Evolutionary conservation across 192 early-diverging fungal species (phyloP), one percentile per base, ranked within the genome.

Genomic region (Coemansia sp.): DNA sequence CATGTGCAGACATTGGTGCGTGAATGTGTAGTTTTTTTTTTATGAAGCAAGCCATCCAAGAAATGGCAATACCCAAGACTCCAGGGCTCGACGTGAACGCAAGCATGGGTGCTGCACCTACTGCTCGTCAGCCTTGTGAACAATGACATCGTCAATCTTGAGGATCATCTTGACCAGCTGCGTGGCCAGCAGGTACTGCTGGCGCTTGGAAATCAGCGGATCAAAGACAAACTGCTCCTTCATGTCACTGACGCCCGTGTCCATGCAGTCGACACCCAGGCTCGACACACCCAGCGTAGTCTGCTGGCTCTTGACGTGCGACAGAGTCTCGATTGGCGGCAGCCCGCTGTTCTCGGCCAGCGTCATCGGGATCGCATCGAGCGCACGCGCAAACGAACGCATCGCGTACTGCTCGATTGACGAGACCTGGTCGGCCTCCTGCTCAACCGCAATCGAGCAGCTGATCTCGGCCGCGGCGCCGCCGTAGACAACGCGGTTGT

Each of bases 381-480:
- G 83, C 10, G 97, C 97, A 65, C 86, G 79, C 8, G 95, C 90
- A 75, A 98, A 99, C n/a, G 87, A 89, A 60, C 97, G 86, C 90
- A 98, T 96, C n/a, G 97, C 97, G 60, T 99, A 98, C 80, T 99
- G 97, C 80, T 99, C 95, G 50, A 98, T 90, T 10, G 83, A 74
- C 17, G 90, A 92, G 34, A 90, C 85, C 62, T 82, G 54, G 79
- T 96, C 96, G 19, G 96, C 96, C 42, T 86, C 93, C 57, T 86
- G 84, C 28, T 88, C 84, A 8, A 99, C 89, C 28, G 93, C 95
- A 34, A 99, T 78, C n/a, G 94, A 90, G 71, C 89, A 90, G 60
- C 88, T 82, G 60, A 98, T 93, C 77, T 99, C 97, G 40, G 97
- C 95, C 30, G 97, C 91, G 32, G 95, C 97, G 42, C 97, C 97